phyloP scores from a whole-genome alignment of 495 filamentous ascomycete species.

The Podospora pseudopauciseta region DNA sequence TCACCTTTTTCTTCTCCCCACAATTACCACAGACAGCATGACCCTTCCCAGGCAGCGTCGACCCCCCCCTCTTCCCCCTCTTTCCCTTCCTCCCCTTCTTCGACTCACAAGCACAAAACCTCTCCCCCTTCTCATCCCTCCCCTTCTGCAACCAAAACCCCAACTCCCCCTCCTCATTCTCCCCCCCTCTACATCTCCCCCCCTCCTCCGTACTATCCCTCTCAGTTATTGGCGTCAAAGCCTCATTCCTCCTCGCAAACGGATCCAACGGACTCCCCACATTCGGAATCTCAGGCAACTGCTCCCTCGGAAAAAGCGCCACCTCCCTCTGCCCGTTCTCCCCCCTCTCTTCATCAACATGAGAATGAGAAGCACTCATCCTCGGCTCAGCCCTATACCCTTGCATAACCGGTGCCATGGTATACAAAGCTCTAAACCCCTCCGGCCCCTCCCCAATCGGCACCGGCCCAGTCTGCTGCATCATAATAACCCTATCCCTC shows the following conservation, averaged over 20 bases:
- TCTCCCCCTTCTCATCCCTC: neutral
- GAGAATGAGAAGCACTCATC: slow-evolving; percentile 16
- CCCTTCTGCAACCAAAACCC: neutral
- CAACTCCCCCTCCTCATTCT: slow-evolving; percentile 10
- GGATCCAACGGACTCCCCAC: slow-evolving; percentile 15
- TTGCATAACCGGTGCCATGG: slow-evolving; percentile 15
- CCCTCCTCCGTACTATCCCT: slow-evolving; percentile 20
- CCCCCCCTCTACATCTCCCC: neutral
- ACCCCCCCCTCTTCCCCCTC: neutral
- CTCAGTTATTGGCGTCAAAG: slow-evolving; percentile 27
- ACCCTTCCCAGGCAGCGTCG: too few relatives aligned
- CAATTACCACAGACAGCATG: neutral
- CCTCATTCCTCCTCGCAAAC: slow-evolving; percentile 16
- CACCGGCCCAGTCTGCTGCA: slow-evolving; percentile 7
- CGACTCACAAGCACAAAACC: neutral
- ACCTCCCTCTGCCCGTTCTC: slow-evolving; percentile 6
- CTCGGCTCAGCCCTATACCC: slow-evolving; percentile 23
- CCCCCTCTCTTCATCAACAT: neutral
- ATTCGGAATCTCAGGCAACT: slow-evolving; percentile 16
- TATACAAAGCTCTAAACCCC: slow-evolving; percentile 19
- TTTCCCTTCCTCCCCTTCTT: slow-evolving; percentile 7
- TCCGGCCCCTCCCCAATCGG: slow-evolving; percentile 23
- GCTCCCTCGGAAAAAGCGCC: slow-evolving; percentile 18
- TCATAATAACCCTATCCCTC: slow-evolving; percentile 11
- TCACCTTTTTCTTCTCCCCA: slow-evolving; percentile 6